Base-by-base conservation (phyloP, 257 asterid genomes). In the Coffea eugenioides region DNA sequence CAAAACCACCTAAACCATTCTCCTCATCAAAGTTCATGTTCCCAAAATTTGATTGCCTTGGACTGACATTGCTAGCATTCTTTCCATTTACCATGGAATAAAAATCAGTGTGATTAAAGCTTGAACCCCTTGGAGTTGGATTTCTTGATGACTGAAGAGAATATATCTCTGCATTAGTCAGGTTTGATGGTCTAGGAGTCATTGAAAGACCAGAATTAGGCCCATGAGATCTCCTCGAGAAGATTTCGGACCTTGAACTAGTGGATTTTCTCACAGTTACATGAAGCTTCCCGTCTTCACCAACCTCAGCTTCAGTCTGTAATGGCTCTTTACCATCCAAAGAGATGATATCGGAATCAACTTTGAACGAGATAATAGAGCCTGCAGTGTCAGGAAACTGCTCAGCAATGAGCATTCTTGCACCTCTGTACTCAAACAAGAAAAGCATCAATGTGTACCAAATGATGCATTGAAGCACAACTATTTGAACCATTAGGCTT, bases 361-460 rank as follows among this genome's bases (percentile, higher is more conserved):
- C 86, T 64, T 82, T 87, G 68, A 87, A 87, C 6, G 90, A 87
- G 41, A 87, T 78, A 25, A 87, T 87, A 13, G 88, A 85, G 8
- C 86, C 90, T 3, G 83, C 90, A 52, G 84, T 87, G 54, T 85
- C 89, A 15, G 90, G 90, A 76, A 87, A 87, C 81, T 87, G 90
- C 78, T 87, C 90, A 1, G 90, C 87, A 46, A 87, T 87, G 39
- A 87, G 87, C 84, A 87, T 81, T 79, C 87, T 83, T 1, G 90
- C 90, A 1, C 90, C 87, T 80, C 90, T 85, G 52, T 85, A 87
- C 79, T 87, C 90, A 46, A 87, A 87, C 84, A 87, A 80, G 83
- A 87, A 87, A 18, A 87, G 86, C 89, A 87, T 79, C 85, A 87
- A 77, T 71, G 90, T 87, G 77, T 87, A 87, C 90, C 90, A 87